These are phyloP conservation scores for Gossypium trilobum DNA, from an alignment of 441 rosid species.

Conservation along the genomic window DNA sequence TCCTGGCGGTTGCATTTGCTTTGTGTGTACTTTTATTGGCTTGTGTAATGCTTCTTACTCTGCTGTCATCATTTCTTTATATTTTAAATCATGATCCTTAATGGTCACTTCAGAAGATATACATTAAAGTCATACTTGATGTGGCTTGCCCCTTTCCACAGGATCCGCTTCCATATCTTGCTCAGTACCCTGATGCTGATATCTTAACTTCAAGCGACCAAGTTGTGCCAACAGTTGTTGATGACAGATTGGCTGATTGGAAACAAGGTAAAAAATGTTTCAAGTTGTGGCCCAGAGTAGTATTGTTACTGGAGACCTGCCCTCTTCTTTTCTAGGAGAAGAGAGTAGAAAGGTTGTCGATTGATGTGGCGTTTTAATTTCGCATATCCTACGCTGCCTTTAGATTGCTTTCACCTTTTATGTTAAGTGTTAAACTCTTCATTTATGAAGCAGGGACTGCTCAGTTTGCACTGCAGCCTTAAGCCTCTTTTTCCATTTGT, in stretches of 20 bases:
- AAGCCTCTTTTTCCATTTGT: not conserved
- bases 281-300: not conserved
- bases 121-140: constrained; percentile 9
- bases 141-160: constrained; percentile 31
- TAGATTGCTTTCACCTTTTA: not conserved
- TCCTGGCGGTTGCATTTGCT: not conserved
- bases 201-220: constrained; percentile 90
- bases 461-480: not conserved
- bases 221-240: constrained; percentile 83
- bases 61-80: not conserved
- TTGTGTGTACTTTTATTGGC: constrained; percentile 2
- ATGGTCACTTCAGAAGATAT: constrained; percentile 4
- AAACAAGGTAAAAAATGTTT: constrained; percentile 60
- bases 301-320: not conserved
- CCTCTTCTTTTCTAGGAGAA: not conserved
- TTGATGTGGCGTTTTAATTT: not conserved
- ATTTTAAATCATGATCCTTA: not conserved
- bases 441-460: not conserved
- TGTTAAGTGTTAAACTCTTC: not conserved
- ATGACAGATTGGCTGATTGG: constrained; percentile 93
- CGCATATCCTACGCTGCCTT: not conserved
- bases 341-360: not conserved
- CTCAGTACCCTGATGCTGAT: constrained; percentile 93
- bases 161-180: constrained; percentile 94
- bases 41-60: not conserved